Evolutionary conservation across 2,329 filamentous ascomycete species (phyloP).

Genomic region (Ophiocordyceps australis): DNA sequence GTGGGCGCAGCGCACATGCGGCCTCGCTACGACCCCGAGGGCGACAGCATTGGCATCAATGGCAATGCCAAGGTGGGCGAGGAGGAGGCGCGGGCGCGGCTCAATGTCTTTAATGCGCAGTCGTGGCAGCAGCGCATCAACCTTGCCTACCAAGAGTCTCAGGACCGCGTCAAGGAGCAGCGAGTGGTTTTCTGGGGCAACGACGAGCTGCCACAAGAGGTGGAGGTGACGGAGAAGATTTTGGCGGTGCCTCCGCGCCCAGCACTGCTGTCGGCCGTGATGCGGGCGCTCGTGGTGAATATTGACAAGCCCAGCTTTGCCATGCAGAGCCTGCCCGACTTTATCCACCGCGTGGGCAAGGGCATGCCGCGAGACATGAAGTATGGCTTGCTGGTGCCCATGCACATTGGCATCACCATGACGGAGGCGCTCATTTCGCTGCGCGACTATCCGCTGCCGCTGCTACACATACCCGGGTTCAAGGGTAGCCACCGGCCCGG

Average conservation of each 20-base stretch:
- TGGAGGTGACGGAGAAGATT: conserved; percentile 69
- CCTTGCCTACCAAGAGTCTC: conserved; percentile 49
- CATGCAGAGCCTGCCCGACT: conserved; percentile 61
- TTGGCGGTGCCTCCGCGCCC: conserved; percentile 73
- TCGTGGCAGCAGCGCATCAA: conserved; percentile 91
- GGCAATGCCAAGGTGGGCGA: conserved; percentile 55
- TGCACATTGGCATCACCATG: conserved; percentile 79
- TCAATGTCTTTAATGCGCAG: conserved; percentile 68
- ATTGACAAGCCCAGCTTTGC: conserved; percentile 92
- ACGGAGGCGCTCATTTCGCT: conserved; percentile 75
- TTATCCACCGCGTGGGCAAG: conserved; percentile 82
- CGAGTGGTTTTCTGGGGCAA: conserved; percentile 66
- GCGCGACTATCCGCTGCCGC: conserved; percentile 81
- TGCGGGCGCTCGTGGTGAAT: conserved; percentile 69
- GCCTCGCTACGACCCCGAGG: conserved; percentile 69
- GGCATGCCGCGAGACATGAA: conserved; percentile 86
- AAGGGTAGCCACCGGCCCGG: conserved; percentile 62
- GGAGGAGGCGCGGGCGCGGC: conserved; percentile 54
- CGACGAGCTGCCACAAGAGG: conserved; percentile 64
- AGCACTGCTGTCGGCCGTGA: conserved; percentile 59
- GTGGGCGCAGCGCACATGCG: conserved; percentile 15
- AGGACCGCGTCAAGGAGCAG: conserved; percentile 58
- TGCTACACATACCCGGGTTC: conserved; percentile 77
- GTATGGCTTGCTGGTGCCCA: conserved; percentile 76
- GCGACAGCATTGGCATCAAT: conserved; percentile 44